phyloP scores from a whole-genome alignment of 2,329 filamentous ascomycete genomes.

The Fusarium sambucinum region DNA sequence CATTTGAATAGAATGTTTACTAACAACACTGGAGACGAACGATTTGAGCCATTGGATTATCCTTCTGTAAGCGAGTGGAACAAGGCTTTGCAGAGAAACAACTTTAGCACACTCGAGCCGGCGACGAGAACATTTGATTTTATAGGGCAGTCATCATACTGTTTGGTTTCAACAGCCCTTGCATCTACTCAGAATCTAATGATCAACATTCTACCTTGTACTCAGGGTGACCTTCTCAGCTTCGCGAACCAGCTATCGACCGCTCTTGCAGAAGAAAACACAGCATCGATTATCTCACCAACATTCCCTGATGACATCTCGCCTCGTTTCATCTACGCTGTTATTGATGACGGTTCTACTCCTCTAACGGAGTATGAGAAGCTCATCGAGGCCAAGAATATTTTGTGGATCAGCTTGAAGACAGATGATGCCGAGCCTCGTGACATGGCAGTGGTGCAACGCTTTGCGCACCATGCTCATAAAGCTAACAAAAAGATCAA shows the following conservation, averaged over 20 bases:
- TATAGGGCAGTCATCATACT: slow-evolving; percentile 26
- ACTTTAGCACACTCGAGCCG: slow-evolving; percentile 26
- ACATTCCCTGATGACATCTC: fast-evolving
- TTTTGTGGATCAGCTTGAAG: slow-evolving; percentile 21
- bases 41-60: neutral
- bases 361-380: fast-evolving
- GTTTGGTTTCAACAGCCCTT: neutral
- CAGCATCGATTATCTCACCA: slow-evolving; percentile 4
- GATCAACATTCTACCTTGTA: neutral
- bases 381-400: fast-evolving
- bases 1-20: fast-evolving
- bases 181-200: neutral
- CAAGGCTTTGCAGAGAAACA: neutral
- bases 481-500: neutral
- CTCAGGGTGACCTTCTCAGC: neutral
- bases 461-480: neutral
- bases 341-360: slow-evolving; percentile 11
- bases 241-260: slow-evolving; percentile 21
- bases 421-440: fast-evolving
- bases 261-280: neutral
- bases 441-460: neutral
- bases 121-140: slow-evolving; percentile 26
- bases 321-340: slow-evolving; percentile 4
- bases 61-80: slow-evolving; percentile 17
- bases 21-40: neutral